Conservation (phyloP, 2,329 filamentous ascomycete species). For the Elsinoe fawcettii region DNA sequence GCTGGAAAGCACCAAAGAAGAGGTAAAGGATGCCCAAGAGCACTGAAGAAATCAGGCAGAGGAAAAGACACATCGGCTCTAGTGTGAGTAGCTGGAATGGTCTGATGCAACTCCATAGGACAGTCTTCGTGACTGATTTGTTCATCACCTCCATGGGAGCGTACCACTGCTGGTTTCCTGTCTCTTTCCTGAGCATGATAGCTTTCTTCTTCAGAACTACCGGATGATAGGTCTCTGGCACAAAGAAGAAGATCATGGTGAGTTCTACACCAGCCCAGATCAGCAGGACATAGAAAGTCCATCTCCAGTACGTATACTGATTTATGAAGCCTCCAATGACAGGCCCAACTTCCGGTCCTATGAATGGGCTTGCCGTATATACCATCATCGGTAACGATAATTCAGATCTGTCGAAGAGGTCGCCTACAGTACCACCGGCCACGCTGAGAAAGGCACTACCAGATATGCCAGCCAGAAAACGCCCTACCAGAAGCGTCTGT, state of each 20-base stretch:
- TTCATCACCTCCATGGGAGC: slow-evolving; percentile 68
- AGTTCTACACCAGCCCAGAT: slow-evolving; percentile 70
- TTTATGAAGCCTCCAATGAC: slow-evolving; percentile 75
- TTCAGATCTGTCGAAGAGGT: slow-evolving; percentile 61
- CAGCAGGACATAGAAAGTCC: slow-evolving; percentile 76
- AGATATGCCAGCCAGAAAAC: slow-evolving; percentile 69
- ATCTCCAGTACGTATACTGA: slow-evolving; percentile 63
- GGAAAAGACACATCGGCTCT: slow-evolving; percentile 77
- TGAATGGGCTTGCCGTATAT: slow-evolving; percentile 47
- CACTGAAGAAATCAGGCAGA: slow-evolving; percentile 76
- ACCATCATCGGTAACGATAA: slow-evolving; percentile 78
- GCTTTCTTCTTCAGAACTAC: slow-evolving; percentile 69
- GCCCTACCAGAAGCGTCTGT: slow-evolving; percentile 65
- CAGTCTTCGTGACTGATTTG: slow-evolving; percentile 54
- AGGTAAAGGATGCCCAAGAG: slow-evolving; percentile 83
- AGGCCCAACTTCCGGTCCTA: slow-evolving; percentile 49
- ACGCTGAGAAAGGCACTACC: slow-evolving; percentile 59
- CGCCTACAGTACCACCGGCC: slow-evolving; percentile 77
- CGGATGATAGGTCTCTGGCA: slow-evolving; percentile 79
- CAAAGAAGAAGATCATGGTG: slow-evolving; percentile 57
- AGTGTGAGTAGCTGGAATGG: slow-evolving; percentile 72
- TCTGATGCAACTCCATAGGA: slow-evolving; percentile 47
- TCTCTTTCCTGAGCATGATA: slow-evolving; percentile 59
- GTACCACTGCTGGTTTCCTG: slow-evolving; percentile 66
- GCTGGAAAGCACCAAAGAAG: slow-evolving; percentile 80